Evolutionary conservation across 192 early-diverging fungal species (phyloP).

Genomic region (Mortierella hygrophila): DNA sequence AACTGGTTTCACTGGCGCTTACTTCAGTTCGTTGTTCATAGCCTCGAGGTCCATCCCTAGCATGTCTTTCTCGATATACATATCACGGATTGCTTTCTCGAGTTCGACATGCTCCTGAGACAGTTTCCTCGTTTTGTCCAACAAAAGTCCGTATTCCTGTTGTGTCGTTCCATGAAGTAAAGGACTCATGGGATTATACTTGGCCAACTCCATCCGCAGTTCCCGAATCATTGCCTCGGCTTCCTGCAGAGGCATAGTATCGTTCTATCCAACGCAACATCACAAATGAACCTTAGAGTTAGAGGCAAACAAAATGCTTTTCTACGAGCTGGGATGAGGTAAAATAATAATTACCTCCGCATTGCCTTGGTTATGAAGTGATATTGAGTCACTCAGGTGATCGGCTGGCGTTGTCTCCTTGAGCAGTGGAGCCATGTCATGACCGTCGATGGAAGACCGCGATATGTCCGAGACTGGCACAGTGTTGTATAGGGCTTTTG

Average conservation of each 20-base stretch:
- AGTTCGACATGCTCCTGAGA: conserved; percentile 1
- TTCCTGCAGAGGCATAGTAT: neutral
- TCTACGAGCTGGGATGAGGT: too few species aligned
- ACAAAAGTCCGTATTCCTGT: conserved; percentile 17
- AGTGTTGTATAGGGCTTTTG: neutral
- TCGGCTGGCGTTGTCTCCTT: neutral
- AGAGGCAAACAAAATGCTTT: too few species aligned
- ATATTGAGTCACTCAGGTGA: neutral
- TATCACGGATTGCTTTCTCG: neutral
- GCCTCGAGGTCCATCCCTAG: conserved; percentile 27
- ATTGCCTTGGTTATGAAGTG: neutral
- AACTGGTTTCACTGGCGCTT: neutral
- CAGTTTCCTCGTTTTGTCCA: conserved; percentile 6
- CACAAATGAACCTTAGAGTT: too few species aligned
- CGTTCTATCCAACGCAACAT: neutral
- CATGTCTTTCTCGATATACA: conserved; percentile 21
- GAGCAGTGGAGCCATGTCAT: neutral
- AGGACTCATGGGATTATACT: conserved; percentile 23
- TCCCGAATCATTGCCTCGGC: conserved; percentile 11
- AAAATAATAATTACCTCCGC: neutral
- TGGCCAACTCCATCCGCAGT: conserved; percentile 25
- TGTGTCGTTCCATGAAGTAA: conserved; percentile 20
- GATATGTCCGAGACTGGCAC: neutral
- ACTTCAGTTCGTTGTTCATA: conserved; percentile 10
- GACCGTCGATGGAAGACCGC: neutral